Conservation (phyloP, 1,284 basidiomycete genomes). For the Boletus hoseneyae region DNA sequence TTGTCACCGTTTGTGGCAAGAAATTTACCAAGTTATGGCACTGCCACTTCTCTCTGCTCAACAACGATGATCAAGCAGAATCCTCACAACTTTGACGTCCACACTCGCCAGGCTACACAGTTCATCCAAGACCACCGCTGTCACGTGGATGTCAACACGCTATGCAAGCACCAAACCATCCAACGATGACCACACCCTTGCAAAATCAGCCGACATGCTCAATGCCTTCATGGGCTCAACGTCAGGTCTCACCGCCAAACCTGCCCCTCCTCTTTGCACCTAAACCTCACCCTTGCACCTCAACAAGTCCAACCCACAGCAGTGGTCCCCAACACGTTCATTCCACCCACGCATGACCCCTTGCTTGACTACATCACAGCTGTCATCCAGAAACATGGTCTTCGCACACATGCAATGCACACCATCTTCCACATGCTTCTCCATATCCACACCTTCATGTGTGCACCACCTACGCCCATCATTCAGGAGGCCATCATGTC, state of each 20-base stretch:
- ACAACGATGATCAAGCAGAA: constrained; percentile 27
- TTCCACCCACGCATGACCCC: constrained; percentile 77
- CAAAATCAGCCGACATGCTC: constrained; percentile 24
- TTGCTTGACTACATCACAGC: constrained; percentile 72
- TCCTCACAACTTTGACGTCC: not conserved
- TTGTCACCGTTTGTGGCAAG: no score
- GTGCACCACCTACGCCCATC: constrained; percentile 73
- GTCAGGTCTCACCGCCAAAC: constrained; percentile 8
- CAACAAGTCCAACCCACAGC: not conserved
- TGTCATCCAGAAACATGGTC: constrained; percentile 63
- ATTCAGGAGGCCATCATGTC: constrained; percentile 65
- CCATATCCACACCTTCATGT: constrained; percentile 71
- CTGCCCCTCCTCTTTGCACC: not conserved
- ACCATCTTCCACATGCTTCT: constrained; percentile 61
- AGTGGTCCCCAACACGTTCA: constrained; percentile 35
- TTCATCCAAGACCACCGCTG: not conserved
- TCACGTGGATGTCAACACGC: not conserved
- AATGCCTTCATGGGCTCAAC: constrained; percentile 23
- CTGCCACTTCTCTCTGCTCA: not conserved
- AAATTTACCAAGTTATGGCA: no score
- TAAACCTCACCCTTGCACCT: not conserved
- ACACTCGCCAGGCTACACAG: constrained; percentile 2
- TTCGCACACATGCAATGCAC: constrained; percentile 62
- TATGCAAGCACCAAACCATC: constrained; percentile 17
- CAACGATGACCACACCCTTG: constrained; percentile 23